phyloP scores from a whole-genome alignment of 2,329 filamentous ascomycete genomes.

The Curvularia spicifera region DNA sequence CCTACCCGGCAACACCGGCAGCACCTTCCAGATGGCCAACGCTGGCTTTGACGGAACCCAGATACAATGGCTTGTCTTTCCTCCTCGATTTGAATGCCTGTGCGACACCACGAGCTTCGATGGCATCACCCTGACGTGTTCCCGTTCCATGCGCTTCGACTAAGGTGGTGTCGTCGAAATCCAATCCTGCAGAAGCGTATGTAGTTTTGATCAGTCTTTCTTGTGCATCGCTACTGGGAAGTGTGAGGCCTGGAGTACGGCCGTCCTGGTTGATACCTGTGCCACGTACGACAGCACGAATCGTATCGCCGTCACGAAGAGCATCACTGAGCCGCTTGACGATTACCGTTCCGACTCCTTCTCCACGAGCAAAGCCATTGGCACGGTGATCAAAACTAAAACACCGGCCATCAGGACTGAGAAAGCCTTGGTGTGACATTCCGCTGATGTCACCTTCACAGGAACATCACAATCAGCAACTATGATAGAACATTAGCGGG shows the following conservation, averaged over 20 bases:
- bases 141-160: conserved; percentile 6
- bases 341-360: conserved; percentile 56
- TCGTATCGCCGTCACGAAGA: conserved; percentile 29
- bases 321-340: conserved; percentile 30
- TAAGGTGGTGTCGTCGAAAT: not conserved
- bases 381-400: conserved; percentile 58
- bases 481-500: not conserved
- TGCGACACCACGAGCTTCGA: conserved; percentile 4
- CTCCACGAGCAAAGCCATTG: conserved; percentile 68
- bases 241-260: not conserved
- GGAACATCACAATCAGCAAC: not conserved
- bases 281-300: conserved; percentile 33
- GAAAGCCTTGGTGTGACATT: conserved; percentile 25
- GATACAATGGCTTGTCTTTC: not conserved
- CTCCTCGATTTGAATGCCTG: not conserved
- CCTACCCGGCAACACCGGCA: conserved; percentile 3
- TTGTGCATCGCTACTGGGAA: conserved; percentile 2
- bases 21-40: conserved; percentile 4
- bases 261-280: conserved; percentile 1
- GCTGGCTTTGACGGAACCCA: conserved; percentile 1
- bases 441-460: conserved; percentile 17
- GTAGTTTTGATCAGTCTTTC: conserved; percentile 1
- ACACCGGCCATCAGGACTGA: conserved; percentile 33
- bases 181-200: not conserved
- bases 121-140: not conserved